Evolutionary conservation across 2,329 filamentous ascomycete genomes (phyloP).

Genomic region (Trichoderma aggressivum): DNA sequence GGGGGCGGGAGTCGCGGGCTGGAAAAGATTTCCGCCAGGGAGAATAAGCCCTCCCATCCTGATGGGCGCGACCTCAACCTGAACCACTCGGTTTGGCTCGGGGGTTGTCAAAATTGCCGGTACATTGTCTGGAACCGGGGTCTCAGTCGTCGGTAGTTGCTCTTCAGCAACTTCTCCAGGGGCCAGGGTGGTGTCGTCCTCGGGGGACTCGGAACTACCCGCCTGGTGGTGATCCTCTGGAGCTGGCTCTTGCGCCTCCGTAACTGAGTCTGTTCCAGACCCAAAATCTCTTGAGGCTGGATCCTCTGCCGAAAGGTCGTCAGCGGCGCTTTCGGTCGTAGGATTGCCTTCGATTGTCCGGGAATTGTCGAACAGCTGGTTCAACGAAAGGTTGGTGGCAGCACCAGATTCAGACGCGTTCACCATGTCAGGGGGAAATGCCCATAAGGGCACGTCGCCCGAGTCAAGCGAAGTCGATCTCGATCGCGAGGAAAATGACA

Average conservation of each 20-base stretch:
- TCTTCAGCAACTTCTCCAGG: slow-evolving; percentile 4
- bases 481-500: not conserved
- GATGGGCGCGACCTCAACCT: slow-evolving; percentile 15
- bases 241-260: slow-evolving; percentile 16
- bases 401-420: not conserved
- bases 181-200: slow-evolving; percentile 1
- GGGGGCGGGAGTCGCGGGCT: slow-evolving; percentile 11
- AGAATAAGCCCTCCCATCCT: slow-evolving; percentile 17
- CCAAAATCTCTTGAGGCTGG: not conserved
- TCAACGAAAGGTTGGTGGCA: slow-evolving; percentile 13
- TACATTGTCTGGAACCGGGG: not conserved
- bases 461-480: slow-evolving; percentile 7
- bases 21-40: slow-evolving; percentile 17
- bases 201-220: slow-evolving; percentile 3
- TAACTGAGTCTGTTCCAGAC: not conserved
- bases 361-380: slow-evolving; percentile 11
- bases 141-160: not conserved
- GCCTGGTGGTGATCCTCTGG: slow-evolving; percentile 2
- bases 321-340: slow-evolving; percentile 9
- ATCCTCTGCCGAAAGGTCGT: not conserved
- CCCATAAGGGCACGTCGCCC: not conserved
- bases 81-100: not conserved
- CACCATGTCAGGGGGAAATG: slow-evolving; percentile 15
- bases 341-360: slow-evolving; percentile 4
- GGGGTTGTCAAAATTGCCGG: slow-evolving; percentile 10